Evolutionary conservation across 2,329 filamentous ascomycete genomes (phyloP), one percentile per base, ranked within the genome.

Genomic region (Fusarium setosum): DNA sequence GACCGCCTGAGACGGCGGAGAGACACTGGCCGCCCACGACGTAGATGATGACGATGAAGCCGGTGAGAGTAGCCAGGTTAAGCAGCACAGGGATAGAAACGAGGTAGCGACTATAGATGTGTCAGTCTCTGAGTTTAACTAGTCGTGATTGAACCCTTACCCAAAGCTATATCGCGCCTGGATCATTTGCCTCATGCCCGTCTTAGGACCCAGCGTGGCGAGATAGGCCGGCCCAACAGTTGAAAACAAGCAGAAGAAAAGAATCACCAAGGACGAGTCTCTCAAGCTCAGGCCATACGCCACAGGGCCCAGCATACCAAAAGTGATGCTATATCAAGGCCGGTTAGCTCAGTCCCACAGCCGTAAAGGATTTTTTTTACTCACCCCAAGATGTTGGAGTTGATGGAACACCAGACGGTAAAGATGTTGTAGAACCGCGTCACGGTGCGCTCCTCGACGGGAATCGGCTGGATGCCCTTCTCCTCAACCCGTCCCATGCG

Each of bases 141-240:
- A n/a, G n/a, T n/a, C 15, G 31, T 34, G 32, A 18, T 13, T 12
- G 10, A 9, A 34, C 56, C 38, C 49, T 63, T 75, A 85, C 80
- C 86, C 87, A 71, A 89, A 91, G 37, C 84, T 85, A 73, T 85
- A 90, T 20, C 88, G 81, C 5, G 88, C 88, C 66, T 88, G 86
- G 8, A 90, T 83, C 82, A 90, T 88, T 74, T 90, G 88, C 15
- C 88, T 82, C 82, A 90, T 84, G 38, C 88, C 88, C 10, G 87
- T 89, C 74, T 84, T 85, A 5, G 88, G 86, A 0, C 88, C 87
- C 49, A 88, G 75, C 0, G 84, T 88, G 38, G 83, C 83, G 23
- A 90, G 77, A 67, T 85, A 88, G 4, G 85, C 87, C 1, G 87
- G 84, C 1, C 84, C 78, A 7, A 83, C 59, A 0, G 84, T 84